Evolutionary conservation across 2,329 filamentous ascomycete genomes (phyloP), one percentile per base, ranked within the genome.

Genomic region (Berkeleyomyces basicola): DNA sequence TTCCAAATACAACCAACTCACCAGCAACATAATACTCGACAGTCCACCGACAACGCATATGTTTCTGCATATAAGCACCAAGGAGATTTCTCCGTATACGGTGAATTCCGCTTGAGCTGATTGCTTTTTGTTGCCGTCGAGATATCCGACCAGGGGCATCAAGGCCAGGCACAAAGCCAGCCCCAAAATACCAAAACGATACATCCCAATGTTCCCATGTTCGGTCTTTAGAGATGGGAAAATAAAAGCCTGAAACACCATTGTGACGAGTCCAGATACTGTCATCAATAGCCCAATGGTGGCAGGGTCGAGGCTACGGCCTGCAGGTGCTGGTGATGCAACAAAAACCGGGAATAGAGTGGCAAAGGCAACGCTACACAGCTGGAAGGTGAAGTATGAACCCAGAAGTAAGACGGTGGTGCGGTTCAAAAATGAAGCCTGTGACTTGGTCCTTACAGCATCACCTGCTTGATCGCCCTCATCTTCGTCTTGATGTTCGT

Each of bases 351-450:
- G 93, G 69, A 95, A 99, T 0, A 99, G 77, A 16, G 89, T 92
- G 73, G 96, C 96, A 79, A 91, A 99, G 3, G 90, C 90, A 67
- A 96, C 90, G 72, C 97, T 97, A 65, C 88, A 85, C 4, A 99
- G 79, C 69, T 96, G 91, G 70, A 97, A 99, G 59, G 97, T 86
- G 51, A 96, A 82, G 70, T 96, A 97, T 0, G 91, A 95, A 61
- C 82, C 72, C 4, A 99, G 80, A 0, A 99, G 80, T 2, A 95
- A 76, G 10, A 96, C 72, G 0, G 90, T 96, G 64, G 93, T 90
- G 63, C 84, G 80, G 69, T 88, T 95, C 59, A 92, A 78, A 1
- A 96, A 61, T 7, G 60, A 55, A 31, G 47, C 14, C 33, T 37
- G 16, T 33, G 57, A 33, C 4, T n/a, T 46, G 31, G 36, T 9